These are phyloP conservation scores for Knoxdaviesia proteae DNA, from an alignment of 2,329 filamentous ascomycete genomes.

Conservation along the genomic window DNA sequence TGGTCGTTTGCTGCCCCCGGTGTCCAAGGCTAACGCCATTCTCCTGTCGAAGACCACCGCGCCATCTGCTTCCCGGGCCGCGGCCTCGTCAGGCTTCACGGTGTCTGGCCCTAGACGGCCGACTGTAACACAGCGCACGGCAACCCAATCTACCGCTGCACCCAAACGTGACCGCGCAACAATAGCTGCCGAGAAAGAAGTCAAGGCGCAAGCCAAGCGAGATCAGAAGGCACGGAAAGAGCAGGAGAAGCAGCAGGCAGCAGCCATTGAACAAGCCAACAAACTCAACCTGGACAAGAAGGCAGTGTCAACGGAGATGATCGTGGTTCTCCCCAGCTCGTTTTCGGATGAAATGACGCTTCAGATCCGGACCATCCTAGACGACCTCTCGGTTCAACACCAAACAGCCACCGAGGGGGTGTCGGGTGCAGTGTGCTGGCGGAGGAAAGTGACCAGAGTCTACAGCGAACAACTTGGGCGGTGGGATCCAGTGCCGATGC, in stretches of 20 bases:
- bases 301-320: constrained; percentile 51
- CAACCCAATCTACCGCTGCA: not conserved
- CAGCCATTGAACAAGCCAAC: constrained; percentile 54
- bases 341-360: constrained; percentile 25
- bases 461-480: constrained; percentile 39
- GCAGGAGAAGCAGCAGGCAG: constrained; percentile 34
- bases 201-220: not conserved
- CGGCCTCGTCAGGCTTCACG: no score
- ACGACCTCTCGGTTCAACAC: constrained; percentile 25
- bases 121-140: not conserved
- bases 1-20: not conserved
- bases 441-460: constrained; percentile 40
- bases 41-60: not conserved
- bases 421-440: constrained; percentile 42
- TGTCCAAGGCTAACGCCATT: not conserved
- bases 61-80: no score
- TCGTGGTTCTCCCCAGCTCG: constrained; percentile 43
- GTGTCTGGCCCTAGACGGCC: no score
- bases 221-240: constrained; percentile 34
- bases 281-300: constrained; percentile 56
- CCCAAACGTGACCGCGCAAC: not conserved
- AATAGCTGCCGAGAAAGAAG: no score
- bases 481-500: constrained; percentile 41
- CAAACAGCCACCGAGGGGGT: constrained; percentile 22
- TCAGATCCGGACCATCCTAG: constrained; percentile 28